Percentiles rank a stretch among this genome's conserved stretches.
Conservation (phyloP, 2,329 filamentous ascomycete species). For the Pseudopyricularia javanii region DNA sequence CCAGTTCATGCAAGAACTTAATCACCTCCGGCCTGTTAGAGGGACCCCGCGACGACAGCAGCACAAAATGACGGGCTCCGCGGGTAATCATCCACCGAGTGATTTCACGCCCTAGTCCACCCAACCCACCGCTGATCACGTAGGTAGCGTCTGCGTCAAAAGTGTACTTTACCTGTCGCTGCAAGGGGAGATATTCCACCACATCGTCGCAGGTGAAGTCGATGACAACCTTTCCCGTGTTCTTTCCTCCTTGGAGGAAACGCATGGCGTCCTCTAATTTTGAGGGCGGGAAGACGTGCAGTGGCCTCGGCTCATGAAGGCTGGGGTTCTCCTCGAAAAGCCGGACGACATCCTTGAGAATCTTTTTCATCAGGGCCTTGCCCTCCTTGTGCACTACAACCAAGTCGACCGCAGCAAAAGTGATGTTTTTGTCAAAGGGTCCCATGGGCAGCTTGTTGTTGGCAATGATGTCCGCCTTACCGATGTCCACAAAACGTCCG, state of each 20-base stretch:
- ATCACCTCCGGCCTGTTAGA: not conserved
- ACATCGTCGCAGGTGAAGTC: not conserved
- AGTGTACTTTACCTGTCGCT: no score
- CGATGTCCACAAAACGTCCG: slow-evolving; percentile 6
- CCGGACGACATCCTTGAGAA: not conserved
- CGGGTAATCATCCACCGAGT: slow-evolving; percentile 19
- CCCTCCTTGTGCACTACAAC: not conserved
- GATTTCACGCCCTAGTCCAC: slow-evolving; percentile 22
- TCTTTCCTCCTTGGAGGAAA: not conserved
- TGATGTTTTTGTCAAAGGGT: not conserved
- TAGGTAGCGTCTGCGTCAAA: slow-evolving; percentile 12
- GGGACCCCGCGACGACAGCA: slow-evolving; percentile 18
- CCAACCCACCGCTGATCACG: slow-evolving; percentile 22
- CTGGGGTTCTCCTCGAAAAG: not conserved
- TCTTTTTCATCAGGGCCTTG: not conserved
- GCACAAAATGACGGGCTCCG: slow-evolving; percentile 24
- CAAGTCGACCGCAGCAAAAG: not conserved
- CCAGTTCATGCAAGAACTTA: not conserved
- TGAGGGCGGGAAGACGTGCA: not conserved
- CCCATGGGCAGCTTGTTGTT: not conserved
- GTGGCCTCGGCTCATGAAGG: not conserved
- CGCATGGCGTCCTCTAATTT: not conserved
- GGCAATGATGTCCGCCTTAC: slow-evolving; percentile 1
- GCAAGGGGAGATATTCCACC: not conserved
- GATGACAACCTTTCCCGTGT: slow-evolving; percentile 2